These are phyloP conservation scores for Nicotiana attenuata DNA, from an alignment of 257 asterid species.

Conservation along the genomic window DNA sequence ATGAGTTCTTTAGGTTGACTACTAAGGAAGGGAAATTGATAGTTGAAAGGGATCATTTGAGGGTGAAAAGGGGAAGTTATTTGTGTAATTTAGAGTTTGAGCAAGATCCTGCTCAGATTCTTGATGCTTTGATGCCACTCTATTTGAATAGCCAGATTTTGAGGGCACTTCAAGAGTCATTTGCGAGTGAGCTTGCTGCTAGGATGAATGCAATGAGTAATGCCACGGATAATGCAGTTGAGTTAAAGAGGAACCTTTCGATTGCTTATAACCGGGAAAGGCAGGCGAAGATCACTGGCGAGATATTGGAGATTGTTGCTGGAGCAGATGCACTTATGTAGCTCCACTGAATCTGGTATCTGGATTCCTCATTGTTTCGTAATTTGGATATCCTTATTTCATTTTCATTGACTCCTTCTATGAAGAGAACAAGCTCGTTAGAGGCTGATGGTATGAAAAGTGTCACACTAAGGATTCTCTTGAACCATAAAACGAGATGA, in stretches of 20 bases:
- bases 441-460: neutral
- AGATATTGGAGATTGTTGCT: constrained; percentile 67
- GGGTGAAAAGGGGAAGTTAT: constrained; percentile 11
- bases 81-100: constrained; percentile 50
- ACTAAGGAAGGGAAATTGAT: constrained; percentile 56
- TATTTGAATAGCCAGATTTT: constrained; percentile 73
- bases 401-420: neutral
- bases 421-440: neutral
- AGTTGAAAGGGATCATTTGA: constrained; percentile 51
- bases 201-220: constrained; percentile 77
- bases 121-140: constrained; percentile 78
- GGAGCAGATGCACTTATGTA: constrained; percentile 59
- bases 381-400: neutral
- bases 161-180: constrained; percentile 80
- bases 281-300: constrained; percentile 72
- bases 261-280: constrained; percentile 55
- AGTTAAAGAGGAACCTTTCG: constrained; percentile 55
- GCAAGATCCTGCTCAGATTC: constrained; percentile 84
- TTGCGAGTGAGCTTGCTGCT: constrained; percentile 65
- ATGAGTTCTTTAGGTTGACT: constrained; percentile 63
- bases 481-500: neutral
- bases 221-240: constrained; percentile 69
- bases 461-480: neutral
- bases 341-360: constrained; percentile 2
- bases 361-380: neutral